Percentiles rank a stretch among this genome's conserved stretches.
Evolutionary conservation across 306 rosid species (phyloP).

Genomic region (Albizia julibrissin): DNA sequence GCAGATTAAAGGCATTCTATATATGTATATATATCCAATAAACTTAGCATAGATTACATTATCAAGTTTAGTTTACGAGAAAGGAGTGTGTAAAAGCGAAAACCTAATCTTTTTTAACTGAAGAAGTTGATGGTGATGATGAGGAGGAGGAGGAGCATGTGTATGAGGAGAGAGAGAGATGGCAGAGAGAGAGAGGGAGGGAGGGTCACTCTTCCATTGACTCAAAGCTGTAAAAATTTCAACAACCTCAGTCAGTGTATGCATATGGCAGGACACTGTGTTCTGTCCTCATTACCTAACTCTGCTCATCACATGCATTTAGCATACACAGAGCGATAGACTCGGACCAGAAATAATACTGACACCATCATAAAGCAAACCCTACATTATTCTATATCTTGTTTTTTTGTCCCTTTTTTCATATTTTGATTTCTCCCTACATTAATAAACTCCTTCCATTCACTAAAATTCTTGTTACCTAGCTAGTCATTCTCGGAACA

Average conservation of each 20-base stretch:
- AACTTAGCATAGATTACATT: neutral
- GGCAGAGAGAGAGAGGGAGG: neutral
- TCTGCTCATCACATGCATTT: slow-evolving; percentile 44
- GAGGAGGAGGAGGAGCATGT: slow-evolving; percentile 25
- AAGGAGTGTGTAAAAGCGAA: neutral
- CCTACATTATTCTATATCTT: slow-evolving; percentile 15
- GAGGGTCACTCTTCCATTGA: slow-evolving; percentile 32
- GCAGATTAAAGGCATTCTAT: neutral
- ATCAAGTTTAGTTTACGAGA: neutral
- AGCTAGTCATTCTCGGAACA: neutral
- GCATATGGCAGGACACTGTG: slow-evolving; percentile 46
- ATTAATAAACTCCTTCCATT: neutral
- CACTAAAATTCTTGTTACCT: neutral
- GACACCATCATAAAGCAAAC: neutral
- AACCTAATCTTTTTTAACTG: neutral
- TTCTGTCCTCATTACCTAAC: slow-evolving; percentile 44
- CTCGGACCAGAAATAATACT: slow-evolving; percentile 12
- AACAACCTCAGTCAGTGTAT: slow-evolving; percentile 49
- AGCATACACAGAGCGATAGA: neutral
- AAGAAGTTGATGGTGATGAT: neutral
- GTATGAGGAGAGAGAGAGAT: too few relatives aligned
- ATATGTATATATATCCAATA: neutral
- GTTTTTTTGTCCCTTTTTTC: neutral
- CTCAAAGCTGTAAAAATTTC: slow-evolving; percentile 45
- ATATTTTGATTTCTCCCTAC: too few relatives aligned